Evolutionary conservation across 1,139 yeast species (phyloP), one percentile per base, ranked within the genome.

Genomic region (Diutina ranongensis): DNA sequence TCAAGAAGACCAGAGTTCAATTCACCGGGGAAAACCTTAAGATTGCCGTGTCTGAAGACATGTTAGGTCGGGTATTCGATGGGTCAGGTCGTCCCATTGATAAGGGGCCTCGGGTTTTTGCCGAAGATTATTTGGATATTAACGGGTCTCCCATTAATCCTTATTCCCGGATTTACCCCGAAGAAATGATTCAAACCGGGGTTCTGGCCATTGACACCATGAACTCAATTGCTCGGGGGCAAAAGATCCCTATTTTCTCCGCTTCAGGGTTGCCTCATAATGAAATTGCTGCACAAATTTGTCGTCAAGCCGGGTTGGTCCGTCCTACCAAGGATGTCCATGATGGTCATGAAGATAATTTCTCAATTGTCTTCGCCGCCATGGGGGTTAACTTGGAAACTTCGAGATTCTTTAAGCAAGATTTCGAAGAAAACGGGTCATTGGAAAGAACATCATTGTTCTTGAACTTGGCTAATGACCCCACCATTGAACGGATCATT

Each of bases 201-300:
- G 76, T 92, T 54, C 88, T 97, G 45, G 96, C 98, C 45, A 94
- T 92, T 60, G 99, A 92, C 66, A 89, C 97, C 49, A 92, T 94
- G 98, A 94, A 92, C 69, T 89, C 98, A 40, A 92, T 92, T 75
- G 99, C 99, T 51, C 86, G 99, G 78, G 99, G 99, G 56, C 99
- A 92, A 72, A 94, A 94, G 72, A 92, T 92, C 62, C 98, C 98
- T 46, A 92, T 92, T 65, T 92, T 92, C 72, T 87, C 97, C 47
- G 98, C 98, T 41, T 88, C 97, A 48, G 99, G 99, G 73, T 79
- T 92, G 63, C 99, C 99, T 49, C 99, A 92, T 70, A 94, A 92
- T 63, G 98, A 94, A 69, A 89, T 92, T 69, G 99, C 99, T 51
- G 98, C 99, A 44, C 99, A 92, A 70, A 92, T 92, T 66, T 92